Base-by-base conservation (phyloP, 768 basidiomycete genomes). In the Sporobolomyces pararoseus region DNA sequence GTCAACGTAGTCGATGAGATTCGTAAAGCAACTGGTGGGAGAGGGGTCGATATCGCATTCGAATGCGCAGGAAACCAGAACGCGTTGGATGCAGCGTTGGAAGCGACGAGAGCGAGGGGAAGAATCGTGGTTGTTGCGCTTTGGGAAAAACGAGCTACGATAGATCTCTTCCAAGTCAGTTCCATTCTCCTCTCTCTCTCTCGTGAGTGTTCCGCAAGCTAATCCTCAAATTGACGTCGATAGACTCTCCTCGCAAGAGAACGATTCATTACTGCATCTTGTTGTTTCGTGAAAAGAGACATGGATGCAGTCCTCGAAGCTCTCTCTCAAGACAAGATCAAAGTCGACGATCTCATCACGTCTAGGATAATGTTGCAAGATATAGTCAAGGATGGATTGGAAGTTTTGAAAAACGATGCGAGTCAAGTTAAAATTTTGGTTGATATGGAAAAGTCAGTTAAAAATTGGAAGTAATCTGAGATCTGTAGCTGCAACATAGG, bases 11-110 rank as follows among this genome's bases (percentile, higher is more conserved):
- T 78, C 3, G 63, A 74, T 0, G 78, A 73, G 1, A 77, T 79
- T 5, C 50, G 77, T 17, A 68, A 77, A 27, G 76, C 76, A 1
- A 82, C 78, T 23, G 44, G 46, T 1, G 78, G 78, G 0, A 37
- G 71, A 14, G 83, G 84, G n/a, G 83, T 82, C 6, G 81, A 84
- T 67, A 77, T 83, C 49, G 82, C 80, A 5, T 83, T 83, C 71
- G 84, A 85, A 54, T 83, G 83, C 34, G 82, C 83, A 2, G 83
- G 84, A 1, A 74, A 79, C 5, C 82, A 83, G 71, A 77, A 78
- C n/a, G 79, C 80, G 46, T 57, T 84, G 21, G 80, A 82, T 44
- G 75, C 79, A 4, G 81, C 80, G 17, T 71, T 84, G 16, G 52
- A 68, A 9, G 80, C 80, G 47, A 77, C 83, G 23, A 78, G 81